Percentiles rank a stretch among this genome's conserved stretches.
phyloP scores from a whole-genome alignment of 768 basidiomycete genomes.

The Rhodotorula paludigena region DNA sequence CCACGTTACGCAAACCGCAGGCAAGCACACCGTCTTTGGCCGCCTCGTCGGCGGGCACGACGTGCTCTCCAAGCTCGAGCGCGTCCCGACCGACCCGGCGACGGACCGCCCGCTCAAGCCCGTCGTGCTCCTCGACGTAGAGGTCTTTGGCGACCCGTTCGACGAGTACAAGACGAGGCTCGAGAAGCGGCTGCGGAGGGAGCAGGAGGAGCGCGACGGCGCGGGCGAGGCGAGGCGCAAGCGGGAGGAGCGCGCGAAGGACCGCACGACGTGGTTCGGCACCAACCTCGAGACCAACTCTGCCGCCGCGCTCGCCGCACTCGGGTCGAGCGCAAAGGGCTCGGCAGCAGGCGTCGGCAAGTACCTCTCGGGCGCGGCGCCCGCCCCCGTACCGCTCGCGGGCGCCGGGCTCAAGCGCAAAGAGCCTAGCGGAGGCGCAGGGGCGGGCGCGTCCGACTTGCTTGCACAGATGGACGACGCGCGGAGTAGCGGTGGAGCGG shows the following conservation, averaged over 20 bases:
- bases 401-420: constrained; percentile 28
- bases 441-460: constrained; percentile 1
- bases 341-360: constrained; percentile 11
- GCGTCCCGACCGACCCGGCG: constrained; percentile 66
- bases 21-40: constrained; percentile 66
- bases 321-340: not conserved
- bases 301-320: not conserved
- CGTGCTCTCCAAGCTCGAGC: constrained; percentile 76
- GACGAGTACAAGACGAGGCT: constrained; percentile 82
- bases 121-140: constrained; percentile 53
- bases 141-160: constrained; percentile 65
- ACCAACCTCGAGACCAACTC: constrained; percentile 60
- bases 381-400: constrained; percentile 1
- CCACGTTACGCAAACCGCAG: not conserved
- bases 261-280: constrained; percentile 66
- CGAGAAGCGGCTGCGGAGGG: constrained; percentile 52
- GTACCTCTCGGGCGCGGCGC: constrained; percentile 19
- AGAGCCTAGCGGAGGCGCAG: constrained; percentile 1
- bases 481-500: constrained; percentile 30
- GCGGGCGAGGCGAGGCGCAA: constrained; percentile 30
- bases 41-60: constrained; percentile 95
- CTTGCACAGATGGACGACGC: constrained; percentile 18
- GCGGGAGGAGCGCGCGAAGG: constrained; percentile 48
- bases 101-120: constrained; percentile 82
- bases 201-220: constrained; percentile 52